Base-by-base conservation (phyloP, 2,329 filamentous ascomycete species). In the Emergomyces pasteurianus region DNA sequence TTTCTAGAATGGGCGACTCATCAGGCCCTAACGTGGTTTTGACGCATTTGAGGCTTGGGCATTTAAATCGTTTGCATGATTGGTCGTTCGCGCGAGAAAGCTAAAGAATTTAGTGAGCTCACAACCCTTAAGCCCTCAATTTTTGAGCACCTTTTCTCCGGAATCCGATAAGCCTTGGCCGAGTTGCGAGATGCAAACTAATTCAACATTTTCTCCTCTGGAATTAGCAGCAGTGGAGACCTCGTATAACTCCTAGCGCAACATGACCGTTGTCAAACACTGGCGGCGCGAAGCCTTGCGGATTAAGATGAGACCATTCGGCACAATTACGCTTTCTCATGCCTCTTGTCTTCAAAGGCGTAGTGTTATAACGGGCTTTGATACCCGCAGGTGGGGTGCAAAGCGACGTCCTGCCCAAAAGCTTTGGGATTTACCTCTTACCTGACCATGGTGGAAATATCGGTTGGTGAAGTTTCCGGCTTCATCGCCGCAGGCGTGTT, bases 381-480 rank as follows among this genome's bases (percentile, higher is more conserved):
- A 36, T 34, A 52, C n/a, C 14, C 3, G 28, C 28, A 16, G 26
- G 28, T 34, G 18, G 28, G 28, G 16, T 34, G 5, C 3, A 52
- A 34, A 10, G 6, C 26, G 26, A 18, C 31, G 26, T 52, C 2
- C 18, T 18, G 28, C n/a, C 18, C 12, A 34, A n/a, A 34, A 52
- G 1, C 16, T 34, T 31, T 31, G 4, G 18, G 28, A 34, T 10
- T n/a, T 21, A 34, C 49, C 14, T 21, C 5, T 49, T 49, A 26
- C 46, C 23, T 10, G 12, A 34, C 49, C 28, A 60, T 60, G 59
- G 59, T 57, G 52, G 59, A 55, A 34, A 56, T 71, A 23, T 73
- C 72, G 2, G 66, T 77, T 34, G 73, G 71, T 43, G 65, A 75
- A 53, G 72, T 74, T 16, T 73, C 74, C 50, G 75, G 73, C 61